Base-by-base conservation (phyloP, 1,284 basidiomycete genomes). In the Ustilago crameri region DNA sequence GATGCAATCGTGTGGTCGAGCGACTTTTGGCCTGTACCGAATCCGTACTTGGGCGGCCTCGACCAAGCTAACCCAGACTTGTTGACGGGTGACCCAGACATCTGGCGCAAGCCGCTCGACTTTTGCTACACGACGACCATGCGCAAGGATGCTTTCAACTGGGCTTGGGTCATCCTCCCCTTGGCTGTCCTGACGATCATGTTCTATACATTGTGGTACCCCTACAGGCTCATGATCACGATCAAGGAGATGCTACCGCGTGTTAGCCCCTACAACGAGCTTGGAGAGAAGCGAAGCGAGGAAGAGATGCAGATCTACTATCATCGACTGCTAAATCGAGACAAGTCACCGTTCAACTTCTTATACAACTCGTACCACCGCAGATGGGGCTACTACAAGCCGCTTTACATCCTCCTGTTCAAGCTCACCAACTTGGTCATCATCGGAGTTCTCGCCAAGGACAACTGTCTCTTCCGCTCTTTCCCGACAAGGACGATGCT, bases 401-500 rank as follows among this genome's bases (percentile, higher is more conserved):
- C 80, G 5, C 64, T 84, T 35, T 84, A 82, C 69, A 73, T 79
- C 22, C 41, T 80, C 34, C 56, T 61, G 40, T 88, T 90, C 41
- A 93, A 92, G 83, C 86, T 92, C 38, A 87, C 87, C 70, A 88
- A 89, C 17, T 85, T 92, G 9, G 76, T 91, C 27, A 86, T 91
- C 47, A 87, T 91, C 43, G 88, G 90, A 5, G 83, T 91, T 42
- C 86, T 92, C 61, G 87, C 78, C 20, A 81, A 82, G 59, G 84
- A 91, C 78, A 93, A 91, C 80, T 93, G 91, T 79, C 82, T 91
- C 5, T 91, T 91, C 75, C 89, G 90, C 35, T 85, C 85, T 22
- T 83, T 87, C 35, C 83, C 87, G 23, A 85, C 87, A 9, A 84
- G 84, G 9, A 84, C 82, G n/a, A 85, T 91, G 55, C 84, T 86